Conservation (phyloP, 805 yeast genomes). For the Pichia cabralensis region DNA sequence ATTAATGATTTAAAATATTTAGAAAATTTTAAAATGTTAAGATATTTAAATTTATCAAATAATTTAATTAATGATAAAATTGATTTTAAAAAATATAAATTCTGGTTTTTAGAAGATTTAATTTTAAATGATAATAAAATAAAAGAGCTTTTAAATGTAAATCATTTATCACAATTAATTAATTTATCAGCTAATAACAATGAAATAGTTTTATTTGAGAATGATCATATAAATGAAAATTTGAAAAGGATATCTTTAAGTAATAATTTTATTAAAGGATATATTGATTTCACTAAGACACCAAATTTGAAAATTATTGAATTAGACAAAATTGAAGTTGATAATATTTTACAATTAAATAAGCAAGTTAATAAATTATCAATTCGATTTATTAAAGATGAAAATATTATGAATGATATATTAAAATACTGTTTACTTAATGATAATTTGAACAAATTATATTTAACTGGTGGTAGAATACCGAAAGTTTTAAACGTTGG, state of each 20-base stretch:
- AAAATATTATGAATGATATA: constrained; percentile 16
- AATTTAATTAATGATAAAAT: constrained; percentile 32
- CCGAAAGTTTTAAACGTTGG: constrained; percentile 1
- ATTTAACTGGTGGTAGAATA: constrained; percentile 24
- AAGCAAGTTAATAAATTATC: too few relatives aligned
- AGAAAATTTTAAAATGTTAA: constrained; percentile 29
- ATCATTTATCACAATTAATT: constrained; percentile 26
- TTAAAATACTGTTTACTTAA: constrained; percentile 11
- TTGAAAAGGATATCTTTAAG: constrained; percentile 8
- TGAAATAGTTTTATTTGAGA: constrained; percentile 17
- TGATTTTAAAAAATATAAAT: constrained; percentile 26
- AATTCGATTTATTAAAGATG: too few relatives aligned
- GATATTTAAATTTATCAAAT: constrained; percentile 30
- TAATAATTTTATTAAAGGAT: constrained; percentile 3
- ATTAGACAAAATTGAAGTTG: constrained; percentile 26
- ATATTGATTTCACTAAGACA: constrained; percentile 24
- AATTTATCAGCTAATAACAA: constrained; percentile 36
- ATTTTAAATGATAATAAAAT: constrained; percentile 35
- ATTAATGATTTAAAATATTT: constrained; percentile 30
- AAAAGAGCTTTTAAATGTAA: constrained; percentile 26
- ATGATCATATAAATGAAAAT: constrained; percentile 14
- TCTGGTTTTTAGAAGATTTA: constrained; percentile 35
- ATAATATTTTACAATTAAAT: too few relatives aligned
- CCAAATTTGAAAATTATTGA: constrained; percentile 34
- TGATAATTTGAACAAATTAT: constrained; percentile 25